Conservation (phyloP, 2,329 filamentous ascomycete genomes). For the Fusarium redolens region DNA sequence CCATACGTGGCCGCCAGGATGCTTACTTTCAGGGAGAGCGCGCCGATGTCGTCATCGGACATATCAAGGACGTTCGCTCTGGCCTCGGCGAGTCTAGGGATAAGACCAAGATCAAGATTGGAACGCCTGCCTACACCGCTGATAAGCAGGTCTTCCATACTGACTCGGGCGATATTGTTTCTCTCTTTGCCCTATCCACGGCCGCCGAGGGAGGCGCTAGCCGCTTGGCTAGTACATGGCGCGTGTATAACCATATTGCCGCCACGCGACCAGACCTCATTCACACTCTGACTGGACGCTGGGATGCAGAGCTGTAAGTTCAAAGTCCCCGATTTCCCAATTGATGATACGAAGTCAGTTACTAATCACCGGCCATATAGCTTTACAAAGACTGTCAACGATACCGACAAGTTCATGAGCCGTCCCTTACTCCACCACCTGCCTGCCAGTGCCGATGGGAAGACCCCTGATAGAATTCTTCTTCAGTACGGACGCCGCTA, state of each 20-base stretch:
- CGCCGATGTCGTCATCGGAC: not conserved
- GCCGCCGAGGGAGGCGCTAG: not conserved
- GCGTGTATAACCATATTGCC: not conserved
- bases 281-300: not conserved
- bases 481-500: not conserved
- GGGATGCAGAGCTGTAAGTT: not conserved
- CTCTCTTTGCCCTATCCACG: not conserved
- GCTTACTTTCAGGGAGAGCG: not conserved
- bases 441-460: not conserved
- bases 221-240: not conserved
- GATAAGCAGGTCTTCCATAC: not conserved
- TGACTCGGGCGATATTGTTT: not conserved
- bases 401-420: not conserved
- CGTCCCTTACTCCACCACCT: not conserved
- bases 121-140: not conserved
- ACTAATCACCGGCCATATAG: not conserved
- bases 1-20: not conserved
- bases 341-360: not conserved
- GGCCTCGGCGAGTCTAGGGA: not conserved
- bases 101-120: not conserved
- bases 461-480: not conserved
- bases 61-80: not conserved
- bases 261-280: not conserved
- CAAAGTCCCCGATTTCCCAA: rapidly evolving
- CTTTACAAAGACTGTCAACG: not conserved